These are phyloP conservation scores for Akanthomyces muscarius DNA, from an alignment of 2,329 filamentous ascomycete genomes.

Conservation along the genomic window DNA sequence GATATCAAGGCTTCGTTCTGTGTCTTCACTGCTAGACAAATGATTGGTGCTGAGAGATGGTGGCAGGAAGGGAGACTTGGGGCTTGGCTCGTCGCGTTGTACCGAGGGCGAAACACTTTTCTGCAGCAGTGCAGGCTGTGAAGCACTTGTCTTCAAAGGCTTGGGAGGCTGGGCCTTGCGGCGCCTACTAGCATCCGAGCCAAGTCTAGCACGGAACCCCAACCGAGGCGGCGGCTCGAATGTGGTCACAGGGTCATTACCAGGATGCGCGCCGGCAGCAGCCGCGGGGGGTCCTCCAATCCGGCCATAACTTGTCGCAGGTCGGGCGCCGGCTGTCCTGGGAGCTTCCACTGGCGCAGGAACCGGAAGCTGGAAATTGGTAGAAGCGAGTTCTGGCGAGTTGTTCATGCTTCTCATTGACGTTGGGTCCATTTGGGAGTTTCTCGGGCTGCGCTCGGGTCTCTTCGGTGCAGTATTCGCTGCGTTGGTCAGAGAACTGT, in stretches of 20 bases:
- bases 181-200: conserved; percentile 13
- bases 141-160: conserved; percentile 2
- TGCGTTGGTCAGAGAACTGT: neutral
- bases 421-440: neutral
- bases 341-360: conserved; percentile 1
- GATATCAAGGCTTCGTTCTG: conserved; percentile 17
- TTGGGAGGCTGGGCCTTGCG: conserved; percentile 9
- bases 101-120: neutral
- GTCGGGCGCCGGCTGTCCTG: neutral
- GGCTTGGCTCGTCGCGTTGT: neutral
- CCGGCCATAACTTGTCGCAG: conserved; percentile 8
- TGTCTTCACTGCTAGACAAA: neutral
- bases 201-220: conserved; percentile 16
- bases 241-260: neutral
- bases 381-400: neutral
- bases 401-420: neutral
- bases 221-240: conserved; percentile 7
- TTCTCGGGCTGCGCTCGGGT: neutral
- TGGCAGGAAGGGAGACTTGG: neutral
- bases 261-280: conserved; percentile 6
- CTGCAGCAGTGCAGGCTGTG: neutral
- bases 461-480: neutral
- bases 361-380: neutral
- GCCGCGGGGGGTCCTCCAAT: neutral
- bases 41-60: neutral